phyloP scores from a whole-genome alignment of 768 basidiomycete species.

The Russula griseocarnosa region DNA sequence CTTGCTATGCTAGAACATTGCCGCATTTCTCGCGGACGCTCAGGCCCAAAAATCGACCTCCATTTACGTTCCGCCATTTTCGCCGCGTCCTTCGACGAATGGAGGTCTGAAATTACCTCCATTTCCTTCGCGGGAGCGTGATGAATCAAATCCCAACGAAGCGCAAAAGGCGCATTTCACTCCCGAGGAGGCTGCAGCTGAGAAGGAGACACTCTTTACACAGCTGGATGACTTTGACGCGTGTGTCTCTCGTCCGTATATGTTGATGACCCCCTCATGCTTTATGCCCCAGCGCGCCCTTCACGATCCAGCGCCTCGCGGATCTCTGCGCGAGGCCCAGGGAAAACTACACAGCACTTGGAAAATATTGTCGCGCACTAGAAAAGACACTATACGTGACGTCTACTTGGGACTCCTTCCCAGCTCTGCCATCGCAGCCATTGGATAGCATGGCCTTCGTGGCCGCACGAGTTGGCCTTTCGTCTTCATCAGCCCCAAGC shows the following conservation, averaged over 20 bases:
- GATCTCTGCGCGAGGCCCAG: slow-evolving; percentile 71
- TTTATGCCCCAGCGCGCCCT: slow-evolving; percentile 58
- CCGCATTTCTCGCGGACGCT: slow-evolving; percentile 34
- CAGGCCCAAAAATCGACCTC: slow-evolving; percentile 34
- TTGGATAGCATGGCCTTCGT: slow-evolving; percentile 31
- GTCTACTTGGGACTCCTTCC: slow-evolving; percentile 71
- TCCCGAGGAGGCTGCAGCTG: slow-evolving; percentile 53
- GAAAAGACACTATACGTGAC: slow-evolving; percentile 82
- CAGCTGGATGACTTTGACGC: slow-evolving; percentile 73
- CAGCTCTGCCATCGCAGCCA: slow-evolving; percentile 46
- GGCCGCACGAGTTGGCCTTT: slow-evolving; percentile 43
- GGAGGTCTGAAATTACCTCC: slow-evolving; percentile 71
- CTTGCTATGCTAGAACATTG: slow-evolving; percentile 35
- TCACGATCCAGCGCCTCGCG: slow-evolving; percentile 86
- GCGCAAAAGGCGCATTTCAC: slow-evolving; percentile 57
- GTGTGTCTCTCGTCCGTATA: slow-evolving; percentile 41
- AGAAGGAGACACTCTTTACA: slow-evolving; percentile 53
- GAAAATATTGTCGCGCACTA: slow-evolving; percentile 85
- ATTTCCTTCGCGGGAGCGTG: slow-evolving; percentile 57
- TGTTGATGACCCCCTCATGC: neutral
- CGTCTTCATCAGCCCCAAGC: slow-evolving; percentile 54
- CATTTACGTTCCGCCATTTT: slow-evolving; percentile 40
- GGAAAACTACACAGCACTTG: slow-evolving; percentile 68
- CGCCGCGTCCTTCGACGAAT: slow-evolving; percentile 37
- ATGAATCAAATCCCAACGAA: slow-evolving; percentile 48